Evolutionary conservation across 371 early-diverging fungal species (phyloP).

Genomic region (Circinella umbellata): DNA sequence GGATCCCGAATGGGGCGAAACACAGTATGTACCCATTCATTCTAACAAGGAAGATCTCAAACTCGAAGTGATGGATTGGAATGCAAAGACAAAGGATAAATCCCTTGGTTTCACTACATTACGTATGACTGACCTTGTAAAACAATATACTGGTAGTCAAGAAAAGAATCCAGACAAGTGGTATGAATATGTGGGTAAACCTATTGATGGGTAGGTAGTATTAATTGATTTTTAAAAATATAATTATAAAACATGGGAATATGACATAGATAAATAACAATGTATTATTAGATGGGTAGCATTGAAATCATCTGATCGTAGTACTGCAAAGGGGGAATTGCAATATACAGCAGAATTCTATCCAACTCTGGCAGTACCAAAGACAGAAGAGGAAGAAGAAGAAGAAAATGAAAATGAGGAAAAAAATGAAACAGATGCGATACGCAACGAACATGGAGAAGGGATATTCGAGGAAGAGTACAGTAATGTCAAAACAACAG

Average conservation of each 20-base stretch:
- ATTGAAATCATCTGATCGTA: slow-evolving; percentile 61
- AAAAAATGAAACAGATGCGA: neutral
- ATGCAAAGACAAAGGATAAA: slow-evolving; percentile 67
- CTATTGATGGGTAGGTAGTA: slow-evolving; percentile 35
- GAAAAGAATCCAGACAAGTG: slow-evolving; percentile 40
- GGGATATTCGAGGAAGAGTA: neutral
- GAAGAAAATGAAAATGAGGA: slow-evolving; percentile 16
- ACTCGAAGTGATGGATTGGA: slow-evolving; percentile 82
- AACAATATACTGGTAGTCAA: slow-evolving; percentile 45
- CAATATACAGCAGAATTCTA: slow-evolving; percentile 70
- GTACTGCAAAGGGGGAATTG: slow-evolving; percentile 64
- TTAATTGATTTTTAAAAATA: neutral
- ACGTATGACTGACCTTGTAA: slow-evolving; percentile 51
- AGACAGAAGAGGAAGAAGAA: slow-evolving; percentile 12
- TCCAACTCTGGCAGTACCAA: slow-evolving; percentile 63
- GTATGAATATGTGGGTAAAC: slow-evolving; percentile 41
- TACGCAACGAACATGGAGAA: too few relatives aligned
- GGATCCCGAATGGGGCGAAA: slow-evolving; percentile 91
- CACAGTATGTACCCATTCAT: slow-evolving; percentile 71
- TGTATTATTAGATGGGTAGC: slow-evolving; percentile 59
- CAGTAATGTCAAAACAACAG: neutral
- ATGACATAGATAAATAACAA: too few relatives aligned
- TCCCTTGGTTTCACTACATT: slow-evolving; percentile 66
- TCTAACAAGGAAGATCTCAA: slow-evolving; percentile 70
- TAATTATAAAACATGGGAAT: neutral